These are phyloP conservation scores for Nosema muscidifuracis DNA, from an alignment of 371 early-diverging fungal species.

Conservation along the genomic window DNA sequence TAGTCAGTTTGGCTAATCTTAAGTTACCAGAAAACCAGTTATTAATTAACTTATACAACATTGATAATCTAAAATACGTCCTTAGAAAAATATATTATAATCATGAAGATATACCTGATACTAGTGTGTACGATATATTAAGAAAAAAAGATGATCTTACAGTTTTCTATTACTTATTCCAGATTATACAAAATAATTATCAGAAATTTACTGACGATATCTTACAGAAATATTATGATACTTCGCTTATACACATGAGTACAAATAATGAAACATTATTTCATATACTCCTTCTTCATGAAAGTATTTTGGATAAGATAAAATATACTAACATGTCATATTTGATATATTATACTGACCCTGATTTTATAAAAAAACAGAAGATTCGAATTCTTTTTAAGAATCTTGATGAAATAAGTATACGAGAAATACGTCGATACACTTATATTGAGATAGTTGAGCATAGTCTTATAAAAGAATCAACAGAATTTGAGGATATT, in stretches of 20 bases:
- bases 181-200: constrained; percentile 24
- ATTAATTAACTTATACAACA: not conserved
- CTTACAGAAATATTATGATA: constrained; percentile 24
- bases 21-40: not conserved
- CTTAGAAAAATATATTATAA: not conserved
- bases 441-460: not conserved
- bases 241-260: constrained; percentile 24
- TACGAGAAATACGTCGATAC: constrained; percentile 18
- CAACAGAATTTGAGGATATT: not conserved
- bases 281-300: constrained; percentile 34
- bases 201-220: too few species aligned
- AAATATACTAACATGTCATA: constrained; percentile 13
- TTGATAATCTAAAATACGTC: not conserved
- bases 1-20: constrained; percentile 1
- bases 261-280: constrained; percentile 33
- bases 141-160: not conserved
- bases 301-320: constrained; percentile 23
- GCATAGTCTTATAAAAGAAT: not conserved
- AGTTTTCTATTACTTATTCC: not conserved
- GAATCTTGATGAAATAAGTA: constrained; percentile 22
- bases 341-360: constrained; percentile 26
- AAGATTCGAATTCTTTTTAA: constrained; percentile 32
- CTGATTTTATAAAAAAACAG: constrained; percentile 27
- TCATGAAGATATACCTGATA: not conserved
- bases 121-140: not conserved